Base-by-base conservation (phyloP, 2,329 filamentous ascomycete genomes). In the Aureobasidium sp. region DNA sequence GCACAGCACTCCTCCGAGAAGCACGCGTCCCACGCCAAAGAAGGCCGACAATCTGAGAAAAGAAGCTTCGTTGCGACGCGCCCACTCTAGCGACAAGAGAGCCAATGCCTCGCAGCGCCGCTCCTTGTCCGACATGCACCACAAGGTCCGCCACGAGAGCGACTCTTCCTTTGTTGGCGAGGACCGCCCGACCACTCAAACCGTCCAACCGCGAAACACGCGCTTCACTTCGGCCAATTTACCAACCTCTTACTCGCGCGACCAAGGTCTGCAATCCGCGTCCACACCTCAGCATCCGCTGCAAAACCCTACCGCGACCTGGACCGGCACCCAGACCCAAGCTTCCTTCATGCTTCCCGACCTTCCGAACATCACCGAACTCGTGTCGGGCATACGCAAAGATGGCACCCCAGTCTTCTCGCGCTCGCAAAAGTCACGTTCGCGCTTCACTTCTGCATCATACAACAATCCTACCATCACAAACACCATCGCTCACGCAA, bases 281-380 rank as follows among this genome's bases (percentile, higher is more conserved):
- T 57, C 40, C 14, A 70, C 69, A 12, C 69, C 69, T 31, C 66
- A 66, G 15, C 65, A 68, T 17, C 49, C 63, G 31, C 66, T 63
- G 8, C 70, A 69, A 35, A 63, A 68, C 44, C 70, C 69, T 29
- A 70, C 70, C 60, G 71, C 69, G 19, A 70, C 66, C 9, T 72
- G 74, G 29, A 76, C 77, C 3, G 77, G 77, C 52, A 82, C 77
- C 63, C 69, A 29, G 75, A 75, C 64, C 85, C 82, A 19, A 77
- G 81, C 83, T 63, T 86, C 84, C 0, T 86, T 86, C 68, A 76
- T 83, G 54, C 75, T 87, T 4, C 84, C 84, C 2, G 82, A 85
- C 64, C 73, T 85, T 48, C 80, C 82, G 8, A 84, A 86, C 66
- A 77, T 85, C 62, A 85, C 82, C 6, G 83, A 86, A 67, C 75